These are phyloP conservation scores for Bolboschoenoplectus hybrid DNA, from an alignment of 202 grass and related monocot species.

Conservation along the genomic window DNA sequence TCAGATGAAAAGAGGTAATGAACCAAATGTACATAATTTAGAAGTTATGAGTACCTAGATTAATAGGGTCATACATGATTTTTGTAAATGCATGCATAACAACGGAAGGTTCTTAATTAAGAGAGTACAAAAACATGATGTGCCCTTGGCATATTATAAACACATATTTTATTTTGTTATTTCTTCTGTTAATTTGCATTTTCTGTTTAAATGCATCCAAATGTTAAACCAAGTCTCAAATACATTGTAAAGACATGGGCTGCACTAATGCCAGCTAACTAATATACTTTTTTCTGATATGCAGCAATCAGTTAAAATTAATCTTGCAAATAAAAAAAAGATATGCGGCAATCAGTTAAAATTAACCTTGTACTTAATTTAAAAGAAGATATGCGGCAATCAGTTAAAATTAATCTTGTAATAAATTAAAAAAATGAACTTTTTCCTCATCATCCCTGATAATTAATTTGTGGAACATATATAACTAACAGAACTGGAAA, in stretches of 20 bases:
- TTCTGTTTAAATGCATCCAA: background rate
- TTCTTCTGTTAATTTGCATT: background rate
- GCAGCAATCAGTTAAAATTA: background rate
- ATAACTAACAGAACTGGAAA: background rate
- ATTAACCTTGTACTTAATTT: background rate
- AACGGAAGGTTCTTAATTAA: background rate
- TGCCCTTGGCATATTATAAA: background rate
- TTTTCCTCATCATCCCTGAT: background rate
- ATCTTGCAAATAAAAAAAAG: background rate
- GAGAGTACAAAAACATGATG: background rate
- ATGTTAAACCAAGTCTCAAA: background rate
- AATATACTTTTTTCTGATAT: slow-evolving; percentile 12
- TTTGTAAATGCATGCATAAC: background rate
- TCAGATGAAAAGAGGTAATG: background rate
- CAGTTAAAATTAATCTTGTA: background rate
- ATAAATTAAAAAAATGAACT: background rate
- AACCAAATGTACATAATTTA: background rate
- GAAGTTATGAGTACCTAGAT: background rate
- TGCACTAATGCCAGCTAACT: slow-evolving; percentile 16
- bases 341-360: slow-evolving; percentile 13
- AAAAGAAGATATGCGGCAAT: slow-evolving; percentile 1
- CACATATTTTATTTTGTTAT: background rate
- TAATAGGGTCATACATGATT: background rate
- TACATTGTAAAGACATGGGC: background rate
- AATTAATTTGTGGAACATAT: slow-evolving; percentile 18